Evolutionary conservation across 495 filamentous ascomycete genomes (phyloP).

Genomic region (Tricharina praecox): DNA sequence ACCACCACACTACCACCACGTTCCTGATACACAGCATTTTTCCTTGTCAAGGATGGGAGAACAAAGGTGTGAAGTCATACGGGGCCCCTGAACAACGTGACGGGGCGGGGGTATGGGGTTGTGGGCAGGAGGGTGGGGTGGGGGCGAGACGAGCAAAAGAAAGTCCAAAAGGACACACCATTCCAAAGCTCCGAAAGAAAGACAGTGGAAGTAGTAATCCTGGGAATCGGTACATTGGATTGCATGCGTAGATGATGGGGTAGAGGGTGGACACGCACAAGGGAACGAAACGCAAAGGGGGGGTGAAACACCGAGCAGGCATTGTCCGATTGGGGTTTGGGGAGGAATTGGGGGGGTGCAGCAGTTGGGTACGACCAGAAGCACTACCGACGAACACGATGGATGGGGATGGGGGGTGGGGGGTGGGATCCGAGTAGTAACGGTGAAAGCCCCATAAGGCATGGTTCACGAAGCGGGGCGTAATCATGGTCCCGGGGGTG

Average conservation of each 20-base stretch:
- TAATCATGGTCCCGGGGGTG: too few species aligned
- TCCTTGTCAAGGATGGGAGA: conserved; percentile 5
- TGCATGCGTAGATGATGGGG: conserved; percentile 17
- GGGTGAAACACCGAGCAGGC: conserved; percentile 18
- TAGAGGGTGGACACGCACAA: conserved; percentile 20
- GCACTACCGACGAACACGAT: too few species aligned
- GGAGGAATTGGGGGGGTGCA: too few species aligned
- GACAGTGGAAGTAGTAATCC: conserved; percentile 14
- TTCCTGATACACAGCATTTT: conserved; percentile 1
- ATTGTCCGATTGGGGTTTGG: not conserved
- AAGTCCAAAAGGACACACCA: conserved; percentile 12
- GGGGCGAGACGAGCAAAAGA: too few species aligned
- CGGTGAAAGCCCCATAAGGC: not conserved
- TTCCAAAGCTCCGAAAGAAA: conserved; percentile 12
- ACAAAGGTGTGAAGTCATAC: conserved; percentile 8
- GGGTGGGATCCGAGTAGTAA: not conserved
- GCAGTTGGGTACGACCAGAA: too few species aligned
- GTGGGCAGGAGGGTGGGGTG: too few species aligned
- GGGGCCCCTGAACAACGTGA: conserved; percentile 15
- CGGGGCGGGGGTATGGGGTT: conserved; percentile 5
- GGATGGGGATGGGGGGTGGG: too few species aligned
- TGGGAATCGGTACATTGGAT: conserved; percentile 12
- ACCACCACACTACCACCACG: too few species aligned
- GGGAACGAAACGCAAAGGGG: conserved; percentile 18
- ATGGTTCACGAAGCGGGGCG: not conserved